phyloP scores from a whole-genome alignment of 306 rosid genomes.

The Lathyrus sativus region DNA sequence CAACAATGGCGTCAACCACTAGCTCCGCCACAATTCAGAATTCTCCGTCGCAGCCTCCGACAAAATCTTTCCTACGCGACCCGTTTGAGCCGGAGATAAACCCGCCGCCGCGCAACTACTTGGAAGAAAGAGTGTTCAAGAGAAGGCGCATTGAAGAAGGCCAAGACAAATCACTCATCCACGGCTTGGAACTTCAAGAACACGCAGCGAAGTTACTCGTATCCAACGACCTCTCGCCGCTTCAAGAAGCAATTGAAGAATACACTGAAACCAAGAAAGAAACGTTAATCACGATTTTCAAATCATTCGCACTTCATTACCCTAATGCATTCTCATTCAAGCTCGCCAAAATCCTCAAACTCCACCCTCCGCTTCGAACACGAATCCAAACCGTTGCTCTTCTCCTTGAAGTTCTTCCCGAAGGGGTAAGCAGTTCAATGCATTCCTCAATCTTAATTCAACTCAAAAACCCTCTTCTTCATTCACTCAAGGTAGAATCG shows the following conservation, averaged over 20 bases:
- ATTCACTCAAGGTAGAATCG: neutral
- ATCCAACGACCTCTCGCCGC: neutral
- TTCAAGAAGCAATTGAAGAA: neutral
- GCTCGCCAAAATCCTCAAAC: conserved; percentile 9
- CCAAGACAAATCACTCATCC: neutral
- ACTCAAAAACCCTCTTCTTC: conserved; percentile 19
- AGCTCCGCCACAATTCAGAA: neutral
- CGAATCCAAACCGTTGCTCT: neutral
- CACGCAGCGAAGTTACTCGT: neutral
- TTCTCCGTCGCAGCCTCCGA: neutral
- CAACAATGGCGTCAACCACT: conserved; percentile 23
- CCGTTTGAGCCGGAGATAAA: neutral
- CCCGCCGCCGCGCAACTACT: neutral
- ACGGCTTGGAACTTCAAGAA: neutral
- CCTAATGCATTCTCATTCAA: conserved; percentile 34
- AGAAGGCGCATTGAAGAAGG: neutral
- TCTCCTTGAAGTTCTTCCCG: neutral
- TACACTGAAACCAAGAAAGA: neutral
- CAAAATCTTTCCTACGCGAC: neutral
- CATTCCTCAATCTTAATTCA: neutral
- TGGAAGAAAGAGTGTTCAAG: neutral
- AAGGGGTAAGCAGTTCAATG: neutral
- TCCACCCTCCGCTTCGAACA: neutral
- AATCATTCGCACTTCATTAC: conserved; percentile 2
- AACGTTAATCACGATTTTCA: neutral